Evolutionary conservation across 768 basidiomycete genomes (phyloP).

Genomic region (Pleurotus salmoneostramineus): DNA sequence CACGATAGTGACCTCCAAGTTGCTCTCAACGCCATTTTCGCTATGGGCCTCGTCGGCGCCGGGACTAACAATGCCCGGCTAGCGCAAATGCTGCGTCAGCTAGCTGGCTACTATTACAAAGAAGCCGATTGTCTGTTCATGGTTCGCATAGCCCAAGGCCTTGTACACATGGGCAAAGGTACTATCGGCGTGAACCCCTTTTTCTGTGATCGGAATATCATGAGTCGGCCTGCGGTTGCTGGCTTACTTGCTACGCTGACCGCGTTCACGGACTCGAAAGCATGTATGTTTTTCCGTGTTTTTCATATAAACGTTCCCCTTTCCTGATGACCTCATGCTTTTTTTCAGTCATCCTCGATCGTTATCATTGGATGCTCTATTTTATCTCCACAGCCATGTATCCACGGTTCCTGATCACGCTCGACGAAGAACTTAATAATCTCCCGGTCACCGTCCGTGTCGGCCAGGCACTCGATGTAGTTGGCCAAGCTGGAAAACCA

Average conservation of each 20-base stretch:
- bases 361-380: constrained; percentile 98
- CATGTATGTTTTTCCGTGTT: constrained; percentile 57
- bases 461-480: constrained; percentile 94
- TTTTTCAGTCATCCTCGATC: constrained; percentile 83
- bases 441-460: constrained; percentile 92
- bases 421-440: constrained; percentile 86
- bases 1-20: constrained; percentile 98
- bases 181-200: constrained; percentile 97
- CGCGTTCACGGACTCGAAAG: constrained; percentile 92
- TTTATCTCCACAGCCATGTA: constrained; percentile 97
- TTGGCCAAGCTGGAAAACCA: constrained; percentile 97
- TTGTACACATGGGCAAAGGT: constrained; percentile 99
- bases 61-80: constrained; percentile 98
- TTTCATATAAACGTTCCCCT: neutral
- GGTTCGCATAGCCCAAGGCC: constrained; percentile 91
- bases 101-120: constrained; percentile 98
- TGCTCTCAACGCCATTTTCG: constrained; percentile 95
- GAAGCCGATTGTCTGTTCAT: constrained; percentile 96
- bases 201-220: constrained; percentile 87
- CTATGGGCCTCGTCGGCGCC: constrained; percentile 97
- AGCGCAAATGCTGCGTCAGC: constrained; percentile 94
- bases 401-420: constrained; percentile 95
- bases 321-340: neutral
- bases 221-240: constrained; percentile 86
- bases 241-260: constrained; percentile 85